Percentiles rank a stretch among this genome's conserved stretches.
phyloP scores from a whole-genome alignment of 2,329 filamentous ascomycete species.

The Dactylellina cionopaga region DNA sequence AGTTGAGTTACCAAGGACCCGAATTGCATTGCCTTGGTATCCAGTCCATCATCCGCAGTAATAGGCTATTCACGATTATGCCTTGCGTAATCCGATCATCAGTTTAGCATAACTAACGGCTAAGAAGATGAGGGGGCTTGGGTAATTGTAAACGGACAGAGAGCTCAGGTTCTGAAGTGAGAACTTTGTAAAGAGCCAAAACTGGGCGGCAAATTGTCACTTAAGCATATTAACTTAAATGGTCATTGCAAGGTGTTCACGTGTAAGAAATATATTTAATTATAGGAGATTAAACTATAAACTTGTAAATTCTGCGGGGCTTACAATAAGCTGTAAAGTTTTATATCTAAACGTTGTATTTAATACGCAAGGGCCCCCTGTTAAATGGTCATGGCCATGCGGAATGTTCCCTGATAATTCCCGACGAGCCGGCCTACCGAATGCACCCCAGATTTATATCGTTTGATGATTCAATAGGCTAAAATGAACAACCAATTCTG shows the following conservation, averaged over 20 bases:
- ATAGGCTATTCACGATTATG: not conserved
- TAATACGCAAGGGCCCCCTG: not conserved
- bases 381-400: not conserved
- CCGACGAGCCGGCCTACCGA: constrained; percentile 49
- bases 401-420: constrained; percentile 7
- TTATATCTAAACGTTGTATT: not conserved
- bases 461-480: constrained; percentile 26
- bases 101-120: not conserved
- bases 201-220: too few species aligned
- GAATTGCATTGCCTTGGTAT: not conserved
- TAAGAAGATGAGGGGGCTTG: not conserved
- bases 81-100: not conserved
- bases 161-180: too few species aligned
- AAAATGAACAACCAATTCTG: constrained; percentile 33
- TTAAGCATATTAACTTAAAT: too few species aligned
- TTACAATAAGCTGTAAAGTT: not conserved
- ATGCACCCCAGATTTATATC: constrained; percentile 28
- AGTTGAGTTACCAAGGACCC: not conserved
- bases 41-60: not conserved
- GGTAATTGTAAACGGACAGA: too few species aligned
- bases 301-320: not conserved
- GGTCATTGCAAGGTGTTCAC: too few species aligned
- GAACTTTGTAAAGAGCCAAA: too few species aligned
- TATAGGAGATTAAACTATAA: too few species aligned
- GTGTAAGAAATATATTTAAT: too few species aligned